Conservation (phyloP, 1,284 basidiomycete species). For the Fistulina hepatica region DNA sequence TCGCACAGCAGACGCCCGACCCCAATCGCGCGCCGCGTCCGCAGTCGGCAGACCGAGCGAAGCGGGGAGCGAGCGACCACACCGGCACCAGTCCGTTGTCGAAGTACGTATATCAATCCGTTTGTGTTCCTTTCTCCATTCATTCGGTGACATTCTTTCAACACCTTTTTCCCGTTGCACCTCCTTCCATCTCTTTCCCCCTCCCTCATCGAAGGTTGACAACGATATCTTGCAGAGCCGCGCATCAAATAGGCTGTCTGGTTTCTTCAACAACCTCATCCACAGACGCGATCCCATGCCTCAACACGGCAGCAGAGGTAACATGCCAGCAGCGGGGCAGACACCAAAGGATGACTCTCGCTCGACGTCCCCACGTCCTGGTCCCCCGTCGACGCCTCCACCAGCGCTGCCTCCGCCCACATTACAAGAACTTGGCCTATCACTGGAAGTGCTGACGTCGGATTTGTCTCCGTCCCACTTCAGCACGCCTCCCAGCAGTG, state of each 20-base stretch:
- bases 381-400: conserved; percentile 53
- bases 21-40: too few species aligned
- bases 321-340: conserved; percentile 17
- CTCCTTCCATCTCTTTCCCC: too few species aligned
- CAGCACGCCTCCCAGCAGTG: conserved; percentile 60
- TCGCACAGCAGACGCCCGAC: too few species aligned
- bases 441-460: conserved; percentile 51
- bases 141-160: too few species aligned
- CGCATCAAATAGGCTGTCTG: conserved; percentile 61
- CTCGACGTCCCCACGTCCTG: conserved; percentile 37
- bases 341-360: conserved; percentile 29
- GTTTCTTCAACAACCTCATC: conserved; percentile 70
- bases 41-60: too few species aligned
- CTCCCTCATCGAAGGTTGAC: too few species aligned
- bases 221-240: too few species aligned
- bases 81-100: conserved; percentile 32
- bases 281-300: conserved; percentile 48
- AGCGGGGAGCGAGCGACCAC: conserved; percentile 26
- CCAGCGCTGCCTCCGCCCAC: conserved; percentile 58
- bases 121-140: conserved; percentile 6
- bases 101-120: conserved; percentile 29
- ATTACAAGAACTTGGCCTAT: conserved; percentile 64
- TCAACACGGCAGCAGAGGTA: conserved; percentile 17
- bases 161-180: conserved; percentile 8
- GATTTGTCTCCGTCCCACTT: conserved; percentile 66